Base-by-base conservation (phyloP, 192 early-diverging fungal species). In the Backusella tuberculispora region DNA sequence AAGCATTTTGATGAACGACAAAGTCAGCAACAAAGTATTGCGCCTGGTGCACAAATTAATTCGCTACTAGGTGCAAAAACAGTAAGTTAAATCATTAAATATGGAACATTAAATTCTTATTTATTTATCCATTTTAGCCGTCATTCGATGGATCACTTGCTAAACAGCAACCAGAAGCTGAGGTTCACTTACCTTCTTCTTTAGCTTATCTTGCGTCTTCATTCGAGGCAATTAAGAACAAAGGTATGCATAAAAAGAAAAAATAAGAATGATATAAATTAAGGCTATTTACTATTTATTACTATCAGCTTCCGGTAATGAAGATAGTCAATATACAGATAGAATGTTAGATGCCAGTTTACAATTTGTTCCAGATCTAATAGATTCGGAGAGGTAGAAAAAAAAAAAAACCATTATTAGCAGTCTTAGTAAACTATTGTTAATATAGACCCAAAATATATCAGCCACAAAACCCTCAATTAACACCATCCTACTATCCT, bases 401-500 rank as follows among this genome's bases (percentile, higher is more conserved):
- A n/a, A 37, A 37, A 40, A 19, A 47, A 6, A 41, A 12, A 24
- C 14, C 29, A 34, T 2, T 34, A 34, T 34, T 34, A 34, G 29
- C 29, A 34, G 29, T 34, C 29, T 2, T 34, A 34, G 29, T 34
- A 34, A 34, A 34, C 29, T 34, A 34, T 34, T 34, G 29, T 34
- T 34, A 34, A 34, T 34, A 68, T 76, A 86, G 89, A 73, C 90
- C 88, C 44, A 94, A 93, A 73, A 83, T 89, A 42, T 95, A 96
- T 77, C 77, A 87, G 34, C 93, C 95, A 37, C 85, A 89, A 78
- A 90, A 83, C 40, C 92, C 95, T 37, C 92, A 91, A 60, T 91
- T 89, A 4, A 94, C 94, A 15, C 95, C 97, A n/a, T 83, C 79
- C 44, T 98, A 98, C 79, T 99, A 97, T 77, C 97, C 97, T 75